These are phyloP conservation scores for Zymoseptoria pseudotritici DNA, from an alignment of 2,329 filamentous ascomycete genomes.

Conservation along the genomic window DNA sequence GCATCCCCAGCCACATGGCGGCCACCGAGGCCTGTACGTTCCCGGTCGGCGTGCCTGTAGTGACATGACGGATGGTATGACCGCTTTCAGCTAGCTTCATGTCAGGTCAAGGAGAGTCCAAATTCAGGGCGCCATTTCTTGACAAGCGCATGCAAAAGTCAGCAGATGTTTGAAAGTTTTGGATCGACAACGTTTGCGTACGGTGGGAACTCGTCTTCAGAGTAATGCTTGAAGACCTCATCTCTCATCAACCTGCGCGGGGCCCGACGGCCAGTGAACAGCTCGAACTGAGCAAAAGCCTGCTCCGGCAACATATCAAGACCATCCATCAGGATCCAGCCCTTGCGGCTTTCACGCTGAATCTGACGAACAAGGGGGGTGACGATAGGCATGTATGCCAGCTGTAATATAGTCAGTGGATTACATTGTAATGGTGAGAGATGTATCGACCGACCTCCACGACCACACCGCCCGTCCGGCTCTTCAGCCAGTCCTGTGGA, in stretches of 20 bases:
- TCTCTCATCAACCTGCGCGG: conserved; percentile 64
- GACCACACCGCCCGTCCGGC: conserved; percentile 66
- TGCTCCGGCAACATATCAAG: conserved; percentile 71
- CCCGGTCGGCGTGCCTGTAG: too few relatives aligned
- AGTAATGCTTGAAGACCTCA: conserved; percentile 43
- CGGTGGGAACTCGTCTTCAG: conserved; percentile 17
- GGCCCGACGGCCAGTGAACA: conserved; percentile 68
- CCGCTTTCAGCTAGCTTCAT: neutral
- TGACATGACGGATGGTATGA: too few relatives aligned
- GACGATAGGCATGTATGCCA: conserved; percentile 64
- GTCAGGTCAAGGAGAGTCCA: neutral
- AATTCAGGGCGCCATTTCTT: neutral
- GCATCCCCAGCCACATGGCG: too few relatives aligned
- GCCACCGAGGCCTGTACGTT: too few relatives aligned
- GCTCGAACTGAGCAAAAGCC: conserved; percentile 72
- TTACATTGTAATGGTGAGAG: neutral
- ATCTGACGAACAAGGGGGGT: conserved; percentile 66
- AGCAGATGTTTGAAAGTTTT: neutral
- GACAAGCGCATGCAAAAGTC: neutral
- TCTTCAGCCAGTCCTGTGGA: conserved; percentile 62
- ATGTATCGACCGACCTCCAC: conserved; percentile 50
- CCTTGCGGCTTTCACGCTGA: conserved; percentile 48
- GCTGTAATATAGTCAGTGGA: conserved; percentile 10
- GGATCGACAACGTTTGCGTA: neutral
- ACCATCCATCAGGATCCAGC: conserved; percentile 71